Conservation (phyloP, 305 asterid species). For the Salvia sclarea region DNA sequence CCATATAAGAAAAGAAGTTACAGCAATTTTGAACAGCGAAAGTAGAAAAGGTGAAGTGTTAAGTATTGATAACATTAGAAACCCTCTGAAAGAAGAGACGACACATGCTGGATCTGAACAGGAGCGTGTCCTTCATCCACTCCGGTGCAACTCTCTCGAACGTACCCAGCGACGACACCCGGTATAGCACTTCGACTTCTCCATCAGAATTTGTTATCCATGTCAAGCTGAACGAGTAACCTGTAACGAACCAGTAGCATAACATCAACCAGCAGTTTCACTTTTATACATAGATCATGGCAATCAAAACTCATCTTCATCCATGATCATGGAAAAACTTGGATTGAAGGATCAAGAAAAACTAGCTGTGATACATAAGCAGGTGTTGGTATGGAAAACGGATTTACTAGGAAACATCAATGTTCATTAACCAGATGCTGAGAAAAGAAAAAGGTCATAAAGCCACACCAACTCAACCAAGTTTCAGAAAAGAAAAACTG, state of each 20-base stretch:
- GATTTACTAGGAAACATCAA: not conserved
- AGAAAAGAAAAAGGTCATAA: constrained; percentile 7
- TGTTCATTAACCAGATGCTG: not conserved
- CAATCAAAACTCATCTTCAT: too few species aligned
- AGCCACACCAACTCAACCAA: constrained; percentile 21
- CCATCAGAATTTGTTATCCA: constrained; percentile 54
- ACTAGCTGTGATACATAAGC: not conserved
- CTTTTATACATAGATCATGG: too few species aligned
- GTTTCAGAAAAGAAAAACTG: not conserved
- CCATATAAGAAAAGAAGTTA: too few species aligned
- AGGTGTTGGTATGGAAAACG: not conserved
- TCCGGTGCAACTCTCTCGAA: constrained; percentile 82
- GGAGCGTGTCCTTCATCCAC: constrained; percentile 77
- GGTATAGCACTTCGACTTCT: constrained; percentile 63
- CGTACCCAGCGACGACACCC: constrained; percentile 68
- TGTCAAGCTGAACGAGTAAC: constrained; percentile 77
- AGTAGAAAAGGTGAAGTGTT: not conserved
- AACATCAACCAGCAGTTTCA: not conserved
- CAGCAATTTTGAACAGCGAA: not conserved
- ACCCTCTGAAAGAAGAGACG: constrained; percentile 63
- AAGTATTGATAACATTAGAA: constrained; percentile 50
- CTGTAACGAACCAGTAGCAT: constrained; percentile 37
- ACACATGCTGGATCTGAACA: constrained; percentile 76
- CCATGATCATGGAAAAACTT: not conserved
- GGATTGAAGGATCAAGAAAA: not conserved